Base-by-base conservation (phyloP, 108 stramenopile genomes). In the Fragilaria radians region DNA sequence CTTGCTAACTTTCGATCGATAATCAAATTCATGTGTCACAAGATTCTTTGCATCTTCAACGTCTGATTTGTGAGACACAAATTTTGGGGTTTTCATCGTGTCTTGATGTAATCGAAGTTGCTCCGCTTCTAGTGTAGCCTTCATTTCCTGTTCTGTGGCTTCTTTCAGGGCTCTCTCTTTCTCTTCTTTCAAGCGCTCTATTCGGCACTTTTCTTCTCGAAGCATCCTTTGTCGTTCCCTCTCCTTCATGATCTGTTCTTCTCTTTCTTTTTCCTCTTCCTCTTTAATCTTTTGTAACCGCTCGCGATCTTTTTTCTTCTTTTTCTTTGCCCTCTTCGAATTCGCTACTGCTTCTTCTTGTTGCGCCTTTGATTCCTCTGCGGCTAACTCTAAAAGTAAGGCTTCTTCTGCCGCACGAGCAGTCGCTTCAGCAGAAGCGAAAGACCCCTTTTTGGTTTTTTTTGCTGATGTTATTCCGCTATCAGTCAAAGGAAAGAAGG, bases 371-470 rank as follows among this genome's bases (percentile, higher is more conserved):
- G 80, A 78, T 63, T 89, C 86, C 30, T 82, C 89, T 55, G 66
- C 52, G 33, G 84, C 91, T 5, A 93, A 67, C 60, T 93, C 91
- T 33, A 81, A 67, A 48, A 93, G 54, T 42, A 93, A 56, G 7
- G 88, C 91, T 62, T 89, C 84, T 55, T 86, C 91, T 0, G 91
- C 91, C 29, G 80, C 84, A 34, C 77, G 80, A 3, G 91, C 91
- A 32, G 85, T 70, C 51, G 78, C 86, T 70, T 87, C 91, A 2
- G 86, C 88, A 52, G 81, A 71, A 22, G 66, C 63, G 19, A 73
- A 80, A 36, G 60, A 59, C 25, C 54, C 63, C 30, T 78, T 76
- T 28, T 88, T 84, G 62, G 82, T 85, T 58, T 86, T 91, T 36
- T 84, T 88, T 49, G 67, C 28, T 58, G 21, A 46, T 45, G 42